Conservation (phyloP, 2,329 filamentous ascomycete species). For the Nothophaeocryptopus gaeumannii region DNA sequence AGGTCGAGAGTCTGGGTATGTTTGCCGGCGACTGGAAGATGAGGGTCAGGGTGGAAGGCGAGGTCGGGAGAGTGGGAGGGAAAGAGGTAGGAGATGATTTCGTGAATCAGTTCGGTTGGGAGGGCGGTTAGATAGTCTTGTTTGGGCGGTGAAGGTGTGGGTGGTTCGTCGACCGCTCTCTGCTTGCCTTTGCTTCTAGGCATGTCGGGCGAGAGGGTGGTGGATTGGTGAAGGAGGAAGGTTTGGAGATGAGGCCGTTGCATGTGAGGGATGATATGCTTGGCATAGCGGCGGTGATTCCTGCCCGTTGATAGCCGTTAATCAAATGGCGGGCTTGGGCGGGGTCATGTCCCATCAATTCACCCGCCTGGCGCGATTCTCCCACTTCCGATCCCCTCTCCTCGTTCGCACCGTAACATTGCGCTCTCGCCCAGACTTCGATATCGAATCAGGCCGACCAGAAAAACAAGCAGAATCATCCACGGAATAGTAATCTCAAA, state of each 20-base stretch:
- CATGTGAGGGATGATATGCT: neutral
- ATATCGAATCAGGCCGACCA: no score
- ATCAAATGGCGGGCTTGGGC: no score
- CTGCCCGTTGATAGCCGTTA: neutral
- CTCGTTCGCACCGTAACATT: neutral
- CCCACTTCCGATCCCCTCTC: neutral
- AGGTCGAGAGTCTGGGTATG: slow-evolving; percentile 20
- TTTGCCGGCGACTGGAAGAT: neutral
- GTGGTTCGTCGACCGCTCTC: no score
- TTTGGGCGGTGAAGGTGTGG: no score
- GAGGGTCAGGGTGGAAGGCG: slow-evolving; percentile 4
- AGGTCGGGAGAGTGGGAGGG: slow-evolving; percentile 27
- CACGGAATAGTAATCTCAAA: neutral
- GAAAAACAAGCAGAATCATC: no score
- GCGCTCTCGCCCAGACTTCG: no score
- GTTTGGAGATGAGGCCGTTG: neutral
- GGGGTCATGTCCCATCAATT: no score
- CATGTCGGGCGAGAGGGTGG: neutral
- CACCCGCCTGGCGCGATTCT: no score
- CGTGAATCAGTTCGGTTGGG: slow-evolving; percentile 30
- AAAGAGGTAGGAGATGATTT: slow-evolving; percentile 30
- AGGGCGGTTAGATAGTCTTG: slow-evolving; percentile 26
- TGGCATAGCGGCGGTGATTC: neutral
- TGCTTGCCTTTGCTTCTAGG: neutral
- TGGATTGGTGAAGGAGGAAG: neutral